A percentile compares a stretch with the other conserved stretches of the same genome.
Conservation (phyloP, 1,284 basidiomycete species). For the Austroboletus niveus region DNA sequence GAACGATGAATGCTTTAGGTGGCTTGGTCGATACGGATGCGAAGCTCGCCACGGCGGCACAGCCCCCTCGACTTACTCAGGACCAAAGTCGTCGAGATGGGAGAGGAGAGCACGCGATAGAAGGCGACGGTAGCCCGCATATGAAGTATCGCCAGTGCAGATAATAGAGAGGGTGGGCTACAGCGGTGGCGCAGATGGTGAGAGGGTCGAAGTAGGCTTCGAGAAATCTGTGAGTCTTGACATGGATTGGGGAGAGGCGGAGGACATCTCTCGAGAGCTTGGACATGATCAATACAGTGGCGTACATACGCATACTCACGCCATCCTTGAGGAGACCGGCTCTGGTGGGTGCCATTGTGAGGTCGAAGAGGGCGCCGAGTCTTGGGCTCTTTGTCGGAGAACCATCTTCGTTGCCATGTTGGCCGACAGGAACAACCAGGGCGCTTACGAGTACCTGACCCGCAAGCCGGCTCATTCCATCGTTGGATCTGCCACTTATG, state of each 20-base stretch:
- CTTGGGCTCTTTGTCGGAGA: constrained; percentile 74
- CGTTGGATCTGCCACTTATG: constrained; percentile 52
- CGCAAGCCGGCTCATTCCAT: constrained; percentile 81
- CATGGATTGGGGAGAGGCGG: constrained; percentile 72
- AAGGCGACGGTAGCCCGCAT: constrained; percentile 19
- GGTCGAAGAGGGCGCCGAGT: constrained; percentile 84
- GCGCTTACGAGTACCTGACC: constrained; percentile 93
- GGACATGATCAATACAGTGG: background rate
- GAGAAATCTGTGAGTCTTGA: constrained; percentile 84
- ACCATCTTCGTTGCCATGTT: constrained; percentile 68
- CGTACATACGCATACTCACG: constrained; percentile 43
- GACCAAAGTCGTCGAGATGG: too few relatives aligned
- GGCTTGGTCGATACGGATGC: too few relatives aligned
- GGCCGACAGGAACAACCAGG: constrained; percentile 89
- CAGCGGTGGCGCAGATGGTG: too few relatives aligned
- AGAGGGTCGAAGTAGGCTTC: constrained; percentile 60
- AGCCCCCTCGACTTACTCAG: constrained; percentile 31
- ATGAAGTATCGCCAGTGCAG: too few relatives aligned
- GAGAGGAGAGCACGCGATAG: too few relatives aligned
- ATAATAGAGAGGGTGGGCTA: too few relatives aligned
- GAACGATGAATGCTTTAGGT: too few relatives aligned
- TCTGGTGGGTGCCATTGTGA: constrained; percentile 85
- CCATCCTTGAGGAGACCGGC: constrained; percentile 84
- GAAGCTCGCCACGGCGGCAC: too few relatives aligned
- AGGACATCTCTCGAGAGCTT: constrained; percentile 84